phyloP scores from a whole-genome alignment of 805 yeast species.

The Sugiyamaella lignohabitans region DNA sequence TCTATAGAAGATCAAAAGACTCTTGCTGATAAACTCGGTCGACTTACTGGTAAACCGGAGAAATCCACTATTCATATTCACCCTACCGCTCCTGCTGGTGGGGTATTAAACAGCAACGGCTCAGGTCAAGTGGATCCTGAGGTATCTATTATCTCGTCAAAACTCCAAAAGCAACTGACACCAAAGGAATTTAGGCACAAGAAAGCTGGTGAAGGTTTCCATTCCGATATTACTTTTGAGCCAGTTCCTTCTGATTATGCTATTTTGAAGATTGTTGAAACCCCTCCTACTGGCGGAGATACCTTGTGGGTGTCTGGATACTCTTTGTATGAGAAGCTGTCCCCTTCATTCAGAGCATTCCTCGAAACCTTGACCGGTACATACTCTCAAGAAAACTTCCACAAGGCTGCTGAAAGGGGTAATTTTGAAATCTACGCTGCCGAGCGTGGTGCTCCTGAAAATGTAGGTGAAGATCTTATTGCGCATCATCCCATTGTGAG shows the following conservation, averaged over 20 bases:
- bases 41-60: conserved; percentile 28
- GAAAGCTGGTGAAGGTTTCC: conserved; percentile 43
- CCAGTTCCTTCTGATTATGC: conserved; percentile 70
- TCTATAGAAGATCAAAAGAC: conserved; percentile 26
- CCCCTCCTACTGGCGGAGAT: conserved; percentile 50
- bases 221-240: conserved; percentile 73
- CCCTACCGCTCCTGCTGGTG: conserved; percentile 31
- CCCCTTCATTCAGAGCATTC: conserved; percentile 42
- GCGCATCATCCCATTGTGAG: conserved; percentile 51
- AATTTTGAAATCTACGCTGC: conserved; percentile 20
- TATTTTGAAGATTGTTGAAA: conserved; percentile 55
- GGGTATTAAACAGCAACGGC: conserved; percentile 22
- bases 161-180: conserved; percentile 16
- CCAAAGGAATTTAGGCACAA: neutral
- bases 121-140: conserved; percentile 27
- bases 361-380: conserved; percentile 35
- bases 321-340: conserved; percentile 48
- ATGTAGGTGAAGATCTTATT: conserved; percentile 24
- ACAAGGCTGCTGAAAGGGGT: conserved; percentile 12
- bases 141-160: conserved; percentile 24
- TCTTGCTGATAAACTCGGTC: conserved; percentile 26
- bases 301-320: conserved; percentile 49
- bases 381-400: conserved; percentile 20
- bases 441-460: conserved; percentile 27
- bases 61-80: conserved; percentile 28